Evolutionary conservation across 2,329 filamentous ascomycete species (phyloP), one percentile per base, ranked within the genome.

Genomic region (Macrophomina pseudophaseolina): DNA sequence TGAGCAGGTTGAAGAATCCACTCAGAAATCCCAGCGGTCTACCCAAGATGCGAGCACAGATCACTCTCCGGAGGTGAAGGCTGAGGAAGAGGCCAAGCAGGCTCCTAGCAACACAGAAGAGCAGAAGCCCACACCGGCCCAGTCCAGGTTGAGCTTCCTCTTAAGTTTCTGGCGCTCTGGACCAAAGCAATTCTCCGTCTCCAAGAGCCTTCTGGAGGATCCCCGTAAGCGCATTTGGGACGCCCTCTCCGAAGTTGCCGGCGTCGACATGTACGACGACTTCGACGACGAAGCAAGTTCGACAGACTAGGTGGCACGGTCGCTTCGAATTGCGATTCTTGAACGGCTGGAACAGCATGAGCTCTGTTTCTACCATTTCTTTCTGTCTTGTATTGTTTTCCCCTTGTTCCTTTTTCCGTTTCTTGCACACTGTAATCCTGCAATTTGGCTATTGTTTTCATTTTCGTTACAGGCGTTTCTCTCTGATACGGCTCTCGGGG

Each of bases 221-320:
- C 63, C 63, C 35, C 63, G 51, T 42, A 65, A 56, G 64, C 59
- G 46, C 42, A 49, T 66, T 30, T 66, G 65, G 65, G 65, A 66
- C 28, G 54, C 54, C 11, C 35, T 66, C 5, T 51, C 54, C 30
- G 56, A 66, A 5, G 65, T 58, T 12, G 46, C 65, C 14, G 56
- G 54, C 6, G 35, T 66, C 14, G 56, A 35, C 33, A 54, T 62
- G 54, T 66, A 66, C 51, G 65, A 66, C n/a, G 54, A 66, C 48
- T 66, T 66, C n/a, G 52, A 66, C 48, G 65, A 66, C 38, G 53
- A 66, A 5, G 53, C 35, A 32, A 42, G 32, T 5, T 49, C 44
- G 42, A 48, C 58, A 30, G 58, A 62, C 5, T 62, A 53, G 18
- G 5, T 16, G 28, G 6, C 16, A 9, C n/a, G 28, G 9, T 28